A percentile compares a stretch with the other conserved stretches of the same genome.
Evolutionary conservation across 2,329 filamentous ascomycete species (phyloP).

Genomic region (Zasmidium cellare): DNA sequence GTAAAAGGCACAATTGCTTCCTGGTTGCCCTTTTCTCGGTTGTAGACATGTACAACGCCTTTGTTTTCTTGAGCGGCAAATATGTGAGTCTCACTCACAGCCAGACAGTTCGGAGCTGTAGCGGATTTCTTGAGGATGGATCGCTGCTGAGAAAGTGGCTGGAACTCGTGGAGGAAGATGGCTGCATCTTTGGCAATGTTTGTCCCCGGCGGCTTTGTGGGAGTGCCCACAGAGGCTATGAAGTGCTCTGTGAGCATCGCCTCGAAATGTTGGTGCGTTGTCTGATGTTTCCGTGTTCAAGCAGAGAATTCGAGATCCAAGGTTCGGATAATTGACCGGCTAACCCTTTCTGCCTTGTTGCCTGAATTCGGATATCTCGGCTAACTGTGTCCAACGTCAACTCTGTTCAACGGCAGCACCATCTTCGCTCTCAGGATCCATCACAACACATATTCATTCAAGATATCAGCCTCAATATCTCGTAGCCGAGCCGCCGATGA

Average conservation of each 20-base stretch:
- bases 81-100: constrained; percentile 76
- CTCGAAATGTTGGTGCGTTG: background rate
- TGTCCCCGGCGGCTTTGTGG: constrained; percentile 45
- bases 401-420: background rate
- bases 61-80: constrained; percentile 92
- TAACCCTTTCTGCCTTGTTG: background rate
- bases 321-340: background rate
- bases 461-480: background rate
- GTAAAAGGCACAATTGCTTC: constrained; percentile 86
- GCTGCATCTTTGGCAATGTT: constrained; percentile 72
- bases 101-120: constrained; percentile 74
- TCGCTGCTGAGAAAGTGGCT: constrained; percentile 73
- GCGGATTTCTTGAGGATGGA: constrained; percentile 90
- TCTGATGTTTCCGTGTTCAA: background rate
- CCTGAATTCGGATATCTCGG: background rate
- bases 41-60: constrained; percentile 91
- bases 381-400: background rate
- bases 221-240: constrained; percentile 48
- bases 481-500: background rate
- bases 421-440: background rate
- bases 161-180: constrained; percentile 81
- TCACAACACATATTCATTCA: background rate
- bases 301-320: constrained; percentile 1
- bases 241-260: constrained; percentile 54
- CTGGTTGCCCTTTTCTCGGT: constrained; percentile 76